Evolutionary conservation across 495 filamentous ascomycete species (phyloP), one percentile per base, ranked within the genome.

Genomic region (Penicillium mononematosum): DNA sequence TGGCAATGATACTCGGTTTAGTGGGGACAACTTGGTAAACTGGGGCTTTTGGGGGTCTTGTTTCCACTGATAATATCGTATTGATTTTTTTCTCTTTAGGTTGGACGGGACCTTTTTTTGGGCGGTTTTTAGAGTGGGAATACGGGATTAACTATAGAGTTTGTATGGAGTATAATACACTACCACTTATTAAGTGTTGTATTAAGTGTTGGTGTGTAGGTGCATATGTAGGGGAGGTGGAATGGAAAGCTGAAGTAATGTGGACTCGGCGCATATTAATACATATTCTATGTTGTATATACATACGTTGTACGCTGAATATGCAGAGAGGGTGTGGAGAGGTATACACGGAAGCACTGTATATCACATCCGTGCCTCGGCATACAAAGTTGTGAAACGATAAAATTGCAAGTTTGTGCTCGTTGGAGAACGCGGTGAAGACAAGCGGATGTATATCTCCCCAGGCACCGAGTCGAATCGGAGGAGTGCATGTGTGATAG

Each of bases 321-420:
- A 46, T 24, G 44, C 6, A 31, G 27, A 4, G 12, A 11, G 45
- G 20, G 29, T 36, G 29, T 20, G 20, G 19, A 19, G 31, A 11
- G 19, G 5, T 48, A 32, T 29, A n/a, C 17, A 17, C 27, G 38
- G 50, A 42, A 20, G 51, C 27, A 42, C 42, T 55, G 43, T 55
- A 55, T 55, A 55, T 55, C 53, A 55, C 53, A 55, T 47, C 32
- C 31, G 19, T 50, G 36, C 24, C 22, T 41, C 50, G 50, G 36
- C 36, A 41, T 52, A 42, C 36, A 42, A 39, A 20, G 29, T 19
- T 31, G 50, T 54, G 31, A 19, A 45, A 54, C 41, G 29, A 24
- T n/a, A 12, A 22, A 45, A 16, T 24, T 32, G 45, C 16, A 48
- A 0, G 24, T 25, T 5, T 25, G 36, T 29, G 48, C 16, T 42